Evolutionary conservation across 2,329 filamentous ascomycete species (phyloP).

Genomic region (Ascochyta koolunga): DNA sequence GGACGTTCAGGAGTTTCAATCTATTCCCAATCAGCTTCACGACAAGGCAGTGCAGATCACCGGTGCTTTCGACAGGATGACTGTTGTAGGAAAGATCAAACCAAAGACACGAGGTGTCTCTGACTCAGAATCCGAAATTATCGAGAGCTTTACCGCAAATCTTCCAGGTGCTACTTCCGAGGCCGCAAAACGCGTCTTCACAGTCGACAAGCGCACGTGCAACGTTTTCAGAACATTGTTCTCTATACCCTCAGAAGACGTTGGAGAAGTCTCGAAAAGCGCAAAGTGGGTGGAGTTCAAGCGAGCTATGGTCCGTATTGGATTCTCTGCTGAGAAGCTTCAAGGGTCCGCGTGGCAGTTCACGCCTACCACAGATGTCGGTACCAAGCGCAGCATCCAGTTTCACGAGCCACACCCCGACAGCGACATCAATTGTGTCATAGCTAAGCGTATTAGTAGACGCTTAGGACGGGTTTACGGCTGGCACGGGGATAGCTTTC

Average conservation of each 20-base stretch:
- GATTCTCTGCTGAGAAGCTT: conserved; percentile 62
- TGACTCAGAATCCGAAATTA: too few species aligned
- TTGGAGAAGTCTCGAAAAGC: conserved; percentile 52
- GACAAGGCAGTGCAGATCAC: too few species aligned
- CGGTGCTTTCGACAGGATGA: too few species aligned
- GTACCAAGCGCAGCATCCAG: conserved; percentile 59
- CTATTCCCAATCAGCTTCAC: too few species aligned
- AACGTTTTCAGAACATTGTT: neutral
- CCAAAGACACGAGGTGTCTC: too few species aligned
- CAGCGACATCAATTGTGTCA: conserved; percentile 57
- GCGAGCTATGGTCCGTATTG: conserved; percentile 57
- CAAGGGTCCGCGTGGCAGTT: conserved; percentile 67
- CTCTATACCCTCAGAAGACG: neutral
- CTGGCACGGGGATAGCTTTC: neutral
- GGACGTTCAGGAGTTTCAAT: too few species aligned
- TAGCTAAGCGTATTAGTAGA: conserved; percentile 47
- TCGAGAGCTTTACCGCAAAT: too few species aligned
- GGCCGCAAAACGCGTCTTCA: neutral
- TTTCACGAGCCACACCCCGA: conserved; percentile 66
- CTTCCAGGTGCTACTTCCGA: too few species aligned
- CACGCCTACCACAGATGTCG: conserved; percentile 44
- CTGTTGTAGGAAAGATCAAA: too few species aligned
- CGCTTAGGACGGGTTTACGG: neutral
- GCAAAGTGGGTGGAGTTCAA: conserved; percentile 61
- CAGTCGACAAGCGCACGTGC: neutral